Percentiles rank a stretch among this genome's conserved stretches.
These are phyloP conservation scores for Diaporthe nobilis DNA, from an alignment of 2,329 filamentous ascomycete genomes.

Conservation along the genomic window DNA sequence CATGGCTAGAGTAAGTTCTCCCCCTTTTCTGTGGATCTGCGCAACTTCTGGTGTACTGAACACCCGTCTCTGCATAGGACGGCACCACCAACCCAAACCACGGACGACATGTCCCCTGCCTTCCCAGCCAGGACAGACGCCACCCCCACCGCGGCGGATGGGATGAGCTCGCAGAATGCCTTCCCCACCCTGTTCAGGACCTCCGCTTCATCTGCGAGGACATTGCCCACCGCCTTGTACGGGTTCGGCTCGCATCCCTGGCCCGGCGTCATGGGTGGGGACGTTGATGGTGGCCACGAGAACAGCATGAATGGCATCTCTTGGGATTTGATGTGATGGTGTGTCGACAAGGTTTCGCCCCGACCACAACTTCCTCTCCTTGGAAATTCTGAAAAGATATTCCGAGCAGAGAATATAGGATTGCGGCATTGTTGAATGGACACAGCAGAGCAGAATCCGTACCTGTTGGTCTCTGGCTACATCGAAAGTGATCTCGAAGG, in stretches of 20 bases:
- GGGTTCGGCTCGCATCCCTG: conserved; percentile 4
- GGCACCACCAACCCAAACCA: background rate
- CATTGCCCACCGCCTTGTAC: background rate
- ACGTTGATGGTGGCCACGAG: background rate
- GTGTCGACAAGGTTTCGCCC: too few relatives aligned
- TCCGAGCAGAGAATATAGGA: too few relatives aligned
- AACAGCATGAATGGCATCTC: background rate
- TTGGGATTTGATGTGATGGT: background rate
- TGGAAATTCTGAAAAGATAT: too few relatives aligned
- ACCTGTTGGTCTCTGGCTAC: too few relatives aligned
- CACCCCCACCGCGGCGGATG: background rate
- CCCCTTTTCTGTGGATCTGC: too few relatives aligned
- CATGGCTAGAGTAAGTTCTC: background rate
- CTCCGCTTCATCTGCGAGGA: background rate
- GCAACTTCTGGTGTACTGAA: background rate
- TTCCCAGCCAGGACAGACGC: background rate
- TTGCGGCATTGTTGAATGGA: too few relatives aligned
- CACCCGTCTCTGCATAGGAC: background rate
- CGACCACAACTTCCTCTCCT: too few relatives aligned
- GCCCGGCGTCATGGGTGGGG: background rate
- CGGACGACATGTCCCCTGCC: conserved; percentile 1
- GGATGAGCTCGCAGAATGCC: background rate
- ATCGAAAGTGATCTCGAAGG: too few relatives aligned
- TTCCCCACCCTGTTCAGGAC: background rate
- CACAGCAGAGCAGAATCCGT: too few relatives aligned